Evolutionary conservation across 495 filamentous ascomycete species (phyloP).

Genomic region (Choiromyces venosus): DNA sequence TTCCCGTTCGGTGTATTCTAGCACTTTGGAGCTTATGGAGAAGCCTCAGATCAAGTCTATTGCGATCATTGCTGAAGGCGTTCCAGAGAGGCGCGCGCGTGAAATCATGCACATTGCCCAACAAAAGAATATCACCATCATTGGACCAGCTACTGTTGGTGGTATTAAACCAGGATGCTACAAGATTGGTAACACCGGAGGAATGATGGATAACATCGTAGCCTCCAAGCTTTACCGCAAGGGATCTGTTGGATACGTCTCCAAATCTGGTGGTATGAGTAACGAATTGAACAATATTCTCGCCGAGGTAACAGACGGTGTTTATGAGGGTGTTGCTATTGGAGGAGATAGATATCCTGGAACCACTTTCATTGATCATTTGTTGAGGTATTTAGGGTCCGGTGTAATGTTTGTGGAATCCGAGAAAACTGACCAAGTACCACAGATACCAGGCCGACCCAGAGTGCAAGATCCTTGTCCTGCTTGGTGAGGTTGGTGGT

Average conservation of each 20-base stretch:
- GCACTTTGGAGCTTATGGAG: conserved; percentile 97
- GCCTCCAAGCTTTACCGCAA: conserved; percentile 99
- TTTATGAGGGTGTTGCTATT: conserved; percentile 98
- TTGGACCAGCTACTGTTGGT: conserved; percentile 95
- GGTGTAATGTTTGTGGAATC: background rate
- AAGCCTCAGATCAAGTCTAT: conserved; percentile 95
- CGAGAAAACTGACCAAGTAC: conserved; percentile 12
- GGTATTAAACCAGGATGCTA: conserved; percentile 98
- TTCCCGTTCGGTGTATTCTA: conserved; percentile 94
- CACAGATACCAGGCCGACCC: conserved; percentile 80
- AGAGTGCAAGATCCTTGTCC: conserved; percentile 90
- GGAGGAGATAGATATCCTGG: conserved; percentile 98
- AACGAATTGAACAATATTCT: conserved; percentile 99
- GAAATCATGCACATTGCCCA: conserved; percentile 91
- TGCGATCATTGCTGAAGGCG: conserved; percentile 98
- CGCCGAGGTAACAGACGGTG: conserved; percentile 88
- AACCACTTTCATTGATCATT: conserved; percentile 98
- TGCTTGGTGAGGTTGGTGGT: conserved; percentile 97
- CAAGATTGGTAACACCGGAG: conserved; percentile 99
- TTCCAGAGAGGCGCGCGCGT: conserved; percentile 95
- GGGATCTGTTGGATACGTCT: conserved; percentile 97
- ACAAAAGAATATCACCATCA: conserved; percentile 98
- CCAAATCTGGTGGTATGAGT: conserved; percentile 99
- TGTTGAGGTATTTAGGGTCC: conserved; percentile 57
- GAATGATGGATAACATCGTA: conserved; percentile 99